phyloP scores from a whole-genome alignment of 371 early-diverging fungal genomes.

The Actinomortierella wolfii region DNA sequence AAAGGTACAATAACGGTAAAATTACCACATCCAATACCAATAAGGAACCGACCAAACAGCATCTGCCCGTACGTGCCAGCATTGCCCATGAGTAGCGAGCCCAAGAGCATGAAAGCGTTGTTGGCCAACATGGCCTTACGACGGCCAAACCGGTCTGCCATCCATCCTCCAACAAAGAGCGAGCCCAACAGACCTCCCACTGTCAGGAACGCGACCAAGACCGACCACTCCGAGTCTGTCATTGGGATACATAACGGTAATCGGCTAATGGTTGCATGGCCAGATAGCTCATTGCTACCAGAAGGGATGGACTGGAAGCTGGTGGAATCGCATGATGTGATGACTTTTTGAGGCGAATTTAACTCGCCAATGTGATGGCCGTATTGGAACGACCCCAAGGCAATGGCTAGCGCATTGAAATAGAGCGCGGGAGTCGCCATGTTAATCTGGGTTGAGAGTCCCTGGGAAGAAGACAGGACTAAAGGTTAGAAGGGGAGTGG shows the following conservation, averaged over 20 bases:
- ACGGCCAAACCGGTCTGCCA: conserved; percentile 79
- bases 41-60: conserved; percentile 78
- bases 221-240: conserved; percentile 72
- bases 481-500: too few relatives aligned
- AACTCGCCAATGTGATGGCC: conserved; percentile 86
- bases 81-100: conserved; percentile 70
- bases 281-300: conserved; percentile 13
- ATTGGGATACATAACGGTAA: conserved; percentile 83
- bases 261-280: conserved; percentile 12
- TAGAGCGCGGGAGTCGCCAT: conserved; percentile 46
- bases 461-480: neutral
- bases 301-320: conserved; percentile 1
- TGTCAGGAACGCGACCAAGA: conserved; percentile 73
- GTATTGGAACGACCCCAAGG: conserved; percentile 73
- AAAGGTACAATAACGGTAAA: conserved; percentile 85
- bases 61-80: conserved; percentile 57
- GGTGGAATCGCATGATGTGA: conserved; percentile 60
- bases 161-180: conserved; percentile 66
- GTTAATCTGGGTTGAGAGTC: neutral
- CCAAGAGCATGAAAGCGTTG: conserved; percentile 62
- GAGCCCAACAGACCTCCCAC: conserved; percentile 87
- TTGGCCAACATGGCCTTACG: conserved; percentile 70
- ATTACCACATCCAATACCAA: conserved; percentile 86
- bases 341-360: conserved; percentile 75
- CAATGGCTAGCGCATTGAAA: conserved; percentile 36